Evolutionary conservation across 345 rosid species (phyloP).

Genomic region (Trapa incisa): DNA sequence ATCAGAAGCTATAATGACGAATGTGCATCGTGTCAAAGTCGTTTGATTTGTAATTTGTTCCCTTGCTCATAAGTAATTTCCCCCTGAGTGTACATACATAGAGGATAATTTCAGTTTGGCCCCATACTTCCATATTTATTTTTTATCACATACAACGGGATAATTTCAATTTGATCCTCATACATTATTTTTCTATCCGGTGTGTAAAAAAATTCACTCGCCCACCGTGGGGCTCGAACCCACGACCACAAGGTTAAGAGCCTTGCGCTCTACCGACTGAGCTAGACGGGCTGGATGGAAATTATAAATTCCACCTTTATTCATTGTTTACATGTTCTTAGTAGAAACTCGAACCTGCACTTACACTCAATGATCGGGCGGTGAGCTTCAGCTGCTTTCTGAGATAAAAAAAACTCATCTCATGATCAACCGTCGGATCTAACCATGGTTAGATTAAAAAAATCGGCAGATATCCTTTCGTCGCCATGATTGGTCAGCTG

Average conservation of each 20-base stretch:
- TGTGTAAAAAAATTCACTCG: not conserved
- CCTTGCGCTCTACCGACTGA: conserved; percentile 37
- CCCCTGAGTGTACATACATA: not conserved
- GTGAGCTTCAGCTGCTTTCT: conserved; percentile 93
- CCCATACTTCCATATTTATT: too few relatives aligned
- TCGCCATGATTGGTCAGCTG: conserved; percentile 11
- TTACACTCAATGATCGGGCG: conserved; percentile 63
- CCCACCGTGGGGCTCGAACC: conserved; percentile 11
- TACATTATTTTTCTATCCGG: not conserved
- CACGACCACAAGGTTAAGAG: conserved; percentile 39
- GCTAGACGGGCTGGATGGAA: conserved; percentile 22
- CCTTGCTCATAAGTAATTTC: not conserved
- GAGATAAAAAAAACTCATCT: conserved; percentile 6
- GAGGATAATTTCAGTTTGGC: too few relatives aligned
- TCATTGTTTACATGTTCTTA: conserved; percentile 1
- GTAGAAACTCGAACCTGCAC: conserved; percentile 74
- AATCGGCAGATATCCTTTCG: not conserved
- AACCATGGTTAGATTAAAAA: conserved; percentile 5
- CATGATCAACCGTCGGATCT: conserved; percentile 25
- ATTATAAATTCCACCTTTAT: too few relatives aligned
- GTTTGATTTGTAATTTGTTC: too few relatives aligned
- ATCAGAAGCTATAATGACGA: not conserved
- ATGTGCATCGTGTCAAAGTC: too few relatives aligned
- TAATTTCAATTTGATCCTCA: not conserved
- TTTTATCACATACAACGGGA: too few relatives aligned